Conservation (phyloP, 139 green algal genomes). For the Chlamydomonas sp. region DNA sequence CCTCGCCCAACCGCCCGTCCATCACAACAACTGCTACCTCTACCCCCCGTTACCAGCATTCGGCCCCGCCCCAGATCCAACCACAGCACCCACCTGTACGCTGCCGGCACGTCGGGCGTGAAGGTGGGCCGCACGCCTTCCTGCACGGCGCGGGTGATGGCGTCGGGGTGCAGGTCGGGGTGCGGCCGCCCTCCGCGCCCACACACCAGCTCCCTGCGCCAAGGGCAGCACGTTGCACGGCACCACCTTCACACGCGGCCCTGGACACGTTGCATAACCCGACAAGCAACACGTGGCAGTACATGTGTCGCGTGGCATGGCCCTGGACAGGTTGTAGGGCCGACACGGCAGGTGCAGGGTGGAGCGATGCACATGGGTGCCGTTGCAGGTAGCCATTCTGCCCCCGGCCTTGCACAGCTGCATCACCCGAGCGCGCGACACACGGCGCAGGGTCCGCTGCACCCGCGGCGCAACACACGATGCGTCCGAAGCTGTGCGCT, state of each 20-base stretch:
- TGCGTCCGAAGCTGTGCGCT: too few species aligned
- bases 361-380: too few species aligned
- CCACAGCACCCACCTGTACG: neutral
- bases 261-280: too few species aligned
- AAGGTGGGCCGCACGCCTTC: neutral
- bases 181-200: neutral
- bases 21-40: too few species aligned
- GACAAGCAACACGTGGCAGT: too few species aligned
- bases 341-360: neutral
- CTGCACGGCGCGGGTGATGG: neutral
- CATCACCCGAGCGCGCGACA: neutral
- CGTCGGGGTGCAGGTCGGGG: neutral
- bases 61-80: neutral
- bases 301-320: neutral
- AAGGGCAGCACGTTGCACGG: neutral
- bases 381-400: too few species aligned
- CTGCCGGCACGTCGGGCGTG: neutral
- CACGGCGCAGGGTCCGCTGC: too few species aligned
- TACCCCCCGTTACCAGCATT: neutral
- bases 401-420: neutral
- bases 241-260: neutral
- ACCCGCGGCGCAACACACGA: too few species aligned
- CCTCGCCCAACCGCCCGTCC: neutral
- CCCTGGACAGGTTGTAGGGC: neutral
- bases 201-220: neutral